Conservation (phyloP, 2,329 filamentous ascomycete genomes). For the Beauveria pseudobassiana region DNA sequence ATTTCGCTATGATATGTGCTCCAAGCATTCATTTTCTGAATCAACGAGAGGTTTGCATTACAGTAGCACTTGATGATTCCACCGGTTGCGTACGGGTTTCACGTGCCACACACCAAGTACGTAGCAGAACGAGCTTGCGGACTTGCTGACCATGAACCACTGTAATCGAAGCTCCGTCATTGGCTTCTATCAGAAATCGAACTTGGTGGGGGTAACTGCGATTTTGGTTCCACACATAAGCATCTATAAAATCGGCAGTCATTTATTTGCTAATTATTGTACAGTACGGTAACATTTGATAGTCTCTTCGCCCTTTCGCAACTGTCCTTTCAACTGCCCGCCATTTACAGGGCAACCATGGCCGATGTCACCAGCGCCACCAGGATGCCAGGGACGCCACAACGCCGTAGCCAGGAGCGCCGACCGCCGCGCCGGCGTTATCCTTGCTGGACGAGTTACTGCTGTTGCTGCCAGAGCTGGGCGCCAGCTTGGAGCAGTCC, state of each 20-base stretch:
- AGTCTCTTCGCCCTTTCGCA: neutral
- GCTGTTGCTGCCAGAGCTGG: slow-evolving; percentile 12
- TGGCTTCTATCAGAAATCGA: neutral
- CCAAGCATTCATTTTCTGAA: neutral
- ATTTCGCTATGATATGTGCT: neutral
- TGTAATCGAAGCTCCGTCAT: neutral
- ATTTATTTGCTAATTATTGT: neutral
- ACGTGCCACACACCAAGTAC: no score
- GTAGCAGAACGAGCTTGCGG: neutral
- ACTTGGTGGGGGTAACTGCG: neutral
- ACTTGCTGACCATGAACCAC: neutral
- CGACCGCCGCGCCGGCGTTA: slow-evolving; percentile 26
- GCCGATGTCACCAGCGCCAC: slow-evolving; percentile 34
- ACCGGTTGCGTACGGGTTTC: neutral
- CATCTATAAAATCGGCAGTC: neutral
- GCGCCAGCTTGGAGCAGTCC: slow-evolving; percentile 40
- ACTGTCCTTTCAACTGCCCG: neutral
- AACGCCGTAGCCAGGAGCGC: slow-evolving; percentile 25
- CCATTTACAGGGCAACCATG: slow-evolving; percentile 45
- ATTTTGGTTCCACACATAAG: neutral
- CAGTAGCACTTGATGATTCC: neutral
- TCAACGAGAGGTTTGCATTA: neutral
- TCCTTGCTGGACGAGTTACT: slow-evolving; percentile 12
- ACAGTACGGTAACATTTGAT: neutral
- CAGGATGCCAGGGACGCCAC: slow-evolving; percentile 33